These are phyloP conservation scores for Gleditsia sinensis DNA, from an alignment of 306 rosid species.

Conservation along the genomic window DNA sequence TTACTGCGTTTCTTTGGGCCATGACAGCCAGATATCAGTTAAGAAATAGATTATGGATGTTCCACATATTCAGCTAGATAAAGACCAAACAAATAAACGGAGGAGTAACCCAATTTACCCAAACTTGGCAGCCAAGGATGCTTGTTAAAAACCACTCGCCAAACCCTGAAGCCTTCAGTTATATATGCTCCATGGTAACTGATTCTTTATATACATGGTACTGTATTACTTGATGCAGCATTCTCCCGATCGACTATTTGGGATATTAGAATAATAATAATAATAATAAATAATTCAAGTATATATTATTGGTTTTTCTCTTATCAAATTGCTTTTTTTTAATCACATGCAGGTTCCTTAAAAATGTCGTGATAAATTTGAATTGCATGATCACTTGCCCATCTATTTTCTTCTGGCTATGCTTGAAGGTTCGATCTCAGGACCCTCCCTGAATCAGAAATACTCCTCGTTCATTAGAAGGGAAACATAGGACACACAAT, in stretches of 20 bases:
- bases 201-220: slow-evolving; percentile 12
- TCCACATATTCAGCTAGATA: neutral
- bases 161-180: slow-evolving; percentile 6
- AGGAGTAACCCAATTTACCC: slow-evolving; percentile 23
- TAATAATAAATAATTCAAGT: too few relatives aligned
- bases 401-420: too few relatives aligned
- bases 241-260: too few relatives aligned
- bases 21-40: neutral
- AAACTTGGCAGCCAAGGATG: slow-evolving; percentile 26
- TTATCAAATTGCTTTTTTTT: neutral
- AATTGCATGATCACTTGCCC: too few relatives aligned
- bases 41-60: neutral
- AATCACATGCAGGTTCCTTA: too few relatives aligned
- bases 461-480: too few relatives aligned
- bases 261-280: too few relatives aligned
- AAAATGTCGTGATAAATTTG: too few relatives aligned
- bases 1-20: neutral
- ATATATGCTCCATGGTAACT: slow-evolving; percentile 23
- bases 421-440: too few relatives aligned
- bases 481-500: too few relatives aligned
- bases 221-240: slow-evolving; percentile 17
- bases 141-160: slow-evolving; percentile 26
- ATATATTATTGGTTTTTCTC: neutral
- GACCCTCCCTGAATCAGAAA: too few relatives aligned
- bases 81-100: slow-evolving; percentile 9